Evolutionary conservation across 768 basidiomycete species (phyloP), one percentile per base, ranked within the genome.

Genomic region (Kwoniella europaea): DNA sequence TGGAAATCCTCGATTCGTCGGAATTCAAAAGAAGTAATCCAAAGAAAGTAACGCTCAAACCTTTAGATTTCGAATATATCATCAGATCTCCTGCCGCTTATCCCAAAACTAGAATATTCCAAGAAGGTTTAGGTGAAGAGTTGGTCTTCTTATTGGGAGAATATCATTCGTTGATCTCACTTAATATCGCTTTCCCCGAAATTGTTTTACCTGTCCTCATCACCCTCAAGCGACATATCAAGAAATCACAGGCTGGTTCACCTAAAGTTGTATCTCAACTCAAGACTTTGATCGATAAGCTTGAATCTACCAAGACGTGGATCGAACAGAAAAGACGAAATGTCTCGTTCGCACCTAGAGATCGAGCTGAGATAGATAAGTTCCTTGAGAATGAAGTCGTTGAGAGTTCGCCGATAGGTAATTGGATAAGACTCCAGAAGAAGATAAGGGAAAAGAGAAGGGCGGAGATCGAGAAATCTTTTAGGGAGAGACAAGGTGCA

Each of bases 131-230:
- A 52, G 86, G 89, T 2, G 95, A 98, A 64, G 97, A 98, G 83
- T 85, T 90, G 16, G 82, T 87, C 5, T 96, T 88, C 84, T 83
- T 93, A 29, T 86, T 96, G 24, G 90, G 90, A 1, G 93, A 94
- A 77, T 88, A 94, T 64, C 87, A 89, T 41, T 90, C 88, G 42
- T 85, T 88, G 0, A 89, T 95, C 0, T 91, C 92, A 60, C 91
- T 89, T 0, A 92, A 91, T 82, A 90, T 98, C 69, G 93, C 93
- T 0, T 98, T 97, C 87, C 96, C 97, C 2, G 97, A 99, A 84
- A 87, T 96, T 52, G 86, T 89, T 15, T 88, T 98, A 13, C 94
- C 95, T 2, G 85, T 94, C 46, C 84, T 90, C 16, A 87, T 92
- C 12, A 85, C 88, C 1, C 85, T 99, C 62, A 89, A 89, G 55